Percentiles rank a stretch among this genome's conserved stretches.
Evolutionary conservation across 768 basidiomycete genomes (phyloP).

Genomic region (Lactarius deliciosus): DNA sequence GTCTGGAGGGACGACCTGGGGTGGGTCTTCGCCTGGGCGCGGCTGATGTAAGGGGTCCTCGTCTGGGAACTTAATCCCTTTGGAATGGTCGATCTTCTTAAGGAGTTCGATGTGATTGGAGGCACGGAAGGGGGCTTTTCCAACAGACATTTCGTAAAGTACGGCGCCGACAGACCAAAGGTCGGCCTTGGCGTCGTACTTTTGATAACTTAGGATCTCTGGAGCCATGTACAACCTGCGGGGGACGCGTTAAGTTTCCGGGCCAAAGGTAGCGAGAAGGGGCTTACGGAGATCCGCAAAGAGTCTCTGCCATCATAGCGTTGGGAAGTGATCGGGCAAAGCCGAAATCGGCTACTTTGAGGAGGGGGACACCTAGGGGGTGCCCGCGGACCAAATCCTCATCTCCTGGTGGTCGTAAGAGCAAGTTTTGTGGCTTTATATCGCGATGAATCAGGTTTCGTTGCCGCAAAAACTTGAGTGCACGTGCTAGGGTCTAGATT

Average conservation of each 20-base stretch:
- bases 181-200: constrained; percentile 97
- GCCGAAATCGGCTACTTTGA: constrained; percentile 98
- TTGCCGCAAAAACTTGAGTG: constrained; percentile 87
- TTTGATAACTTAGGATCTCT: constrained; percentile 94
- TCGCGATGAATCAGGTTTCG: constrained; percentile 93
- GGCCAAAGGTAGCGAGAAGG: too few relatives aligned
- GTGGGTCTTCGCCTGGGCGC: constrained; percentile 47
- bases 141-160: constrained; percentile 92
- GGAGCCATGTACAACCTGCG: constrained; percentile 96
- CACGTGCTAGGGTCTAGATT: constrained; percentile 61
- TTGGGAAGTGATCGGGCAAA: constrained; percentile 92
- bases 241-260: neutral
- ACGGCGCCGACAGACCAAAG: constrained; percentile 99
- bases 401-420: constrained; percentile 78
- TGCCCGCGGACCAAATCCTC: constrained; percentile 85
- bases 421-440: constrained; percentile 97
- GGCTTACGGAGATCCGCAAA: constrained; percentile 94
- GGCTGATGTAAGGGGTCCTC: constrained; percentile 63
- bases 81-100: constrained; percentile 89
- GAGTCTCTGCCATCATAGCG: constrained; percentile 93
- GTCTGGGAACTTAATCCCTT: constrained; percentile 92
- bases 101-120: constrained; percentile 94
- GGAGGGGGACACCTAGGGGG: constrained; percentile 87
- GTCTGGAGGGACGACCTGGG: constrained; percentile 68
- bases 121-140: constrained; percentile 91